phyloP scores from a whole-genome alignment of 768 basidiomycete species.

The Tylopilus rubrobrunneus region DNA sequence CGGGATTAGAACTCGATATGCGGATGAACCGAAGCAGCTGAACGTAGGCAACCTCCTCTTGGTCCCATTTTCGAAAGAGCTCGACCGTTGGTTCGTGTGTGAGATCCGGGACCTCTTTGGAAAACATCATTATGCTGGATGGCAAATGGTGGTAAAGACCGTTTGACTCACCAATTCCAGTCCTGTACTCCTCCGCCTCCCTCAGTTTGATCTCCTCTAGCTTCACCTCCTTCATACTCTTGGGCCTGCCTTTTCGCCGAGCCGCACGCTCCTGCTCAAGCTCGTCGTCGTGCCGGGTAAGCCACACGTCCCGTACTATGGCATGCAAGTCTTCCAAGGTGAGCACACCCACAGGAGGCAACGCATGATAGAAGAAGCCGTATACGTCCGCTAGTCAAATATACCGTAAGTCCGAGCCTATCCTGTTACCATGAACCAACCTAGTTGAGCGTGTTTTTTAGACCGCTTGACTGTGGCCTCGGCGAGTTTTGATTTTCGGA shows the following conservation, averaged over 20 bases:
- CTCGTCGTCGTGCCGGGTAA: conserved; percentile 65
- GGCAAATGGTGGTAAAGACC: background rate
- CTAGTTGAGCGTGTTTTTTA: conserved; percentile 53
- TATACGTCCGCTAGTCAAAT: conserved; percentile 56
- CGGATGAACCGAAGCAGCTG: conserved; percentile 73
- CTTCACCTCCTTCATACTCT: conserved; percentile 60
- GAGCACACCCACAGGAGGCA: conserved; percentile 57
- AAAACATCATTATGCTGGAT: background rate
- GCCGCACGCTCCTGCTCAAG: conserved; percentile 56
- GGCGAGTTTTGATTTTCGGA: conserved; percentile 66
- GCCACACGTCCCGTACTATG: conserved; percentile 64
- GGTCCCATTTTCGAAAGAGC: conserved; percentile 76
- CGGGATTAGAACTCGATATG: conserved; percentile 56
- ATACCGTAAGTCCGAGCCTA: background rate
- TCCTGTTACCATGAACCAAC: conserved; percentile 28
- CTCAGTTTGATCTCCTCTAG: conserved; percentile 67
- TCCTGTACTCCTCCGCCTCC: conserved; percentile 71
- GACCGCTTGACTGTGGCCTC: conserved; percentile 51
- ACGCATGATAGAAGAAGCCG: conserved; percentile 70
- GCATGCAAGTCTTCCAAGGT: conserved; percentile 63
- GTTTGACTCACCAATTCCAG: conserved; percentile 65
- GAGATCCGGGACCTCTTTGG: conserved; percentile 71
- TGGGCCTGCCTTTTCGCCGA: conserved; percentile 72
- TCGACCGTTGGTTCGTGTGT: conserved; percentile 67
- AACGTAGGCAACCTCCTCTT: conserved; percentile 66